phyloP scores from a whole-genome alignment of 1,139 yeast genomes.

The Arxiozyma heterogenica region DNA sequence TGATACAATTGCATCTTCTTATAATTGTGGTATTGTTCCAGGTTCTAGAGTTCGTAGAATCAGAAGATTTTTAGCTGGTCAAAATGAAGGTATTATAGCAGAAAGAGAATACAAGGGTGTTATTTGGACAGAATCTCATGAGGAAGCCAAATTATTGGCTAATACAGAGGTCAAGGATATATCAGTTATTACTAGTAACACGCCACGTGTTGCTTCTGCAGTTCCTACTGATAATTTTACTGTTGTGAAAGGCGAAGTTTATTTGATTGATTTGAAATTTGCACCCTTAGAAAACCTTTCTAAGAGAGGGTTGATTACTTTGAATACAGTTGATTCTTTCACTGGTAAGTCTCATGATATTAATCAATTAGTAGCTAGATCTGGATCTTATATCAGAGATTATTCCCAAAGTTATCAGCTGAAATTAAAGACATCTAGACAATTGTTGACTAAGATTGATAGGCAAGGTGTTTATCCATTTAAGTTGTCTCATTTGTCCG shows the following conservation, averaged over 20 bases:
- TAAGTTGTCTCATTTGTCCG: constrained; percentile 61
- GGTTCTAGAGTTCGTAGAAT: constrained; percentile 87
- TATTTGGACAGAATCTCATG: constrained; percentile 80
- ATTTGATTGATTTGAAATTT: constrained; percentile 74
- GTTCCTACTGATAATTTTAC: constrained; percentile 70
- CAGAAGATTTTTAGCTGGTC: constrained; percentile 91
- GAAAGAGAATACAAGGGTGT: constrained; percentile 91
- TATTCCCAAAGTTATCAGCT: constrained; percentile 70
- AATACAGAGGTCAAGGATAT: constrained; percentile 37
- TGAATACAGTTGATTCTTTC: constrained; percentile 55
- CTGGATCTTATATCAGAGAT: constrained; percentile 78
- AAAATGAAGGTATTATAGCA: constrained; percentile 81
- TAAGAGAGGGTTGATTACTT: constrained; percentile 57
- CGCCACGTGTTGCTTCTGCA: constrained; percentile 36
- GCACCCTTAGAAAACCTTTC: constrained; percentile 50
- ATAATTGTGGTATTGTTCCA: constrained; percentile 78
- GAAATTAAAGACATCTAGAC: constrained; percentile 67
- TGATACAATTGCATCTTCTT: constrained; percentile 70
- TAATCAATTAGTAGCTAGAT: constrained; percentile 47
- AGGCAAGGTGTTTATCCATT: constrained; percentile 85
- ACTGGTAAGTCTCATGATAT: constrained; percentile 51
- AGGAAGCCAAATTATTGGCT: constrained; percentile 51
- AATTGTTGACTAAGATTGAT: constrained; percentile 61
- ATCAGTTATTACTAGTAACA: constrained; percentile 32
- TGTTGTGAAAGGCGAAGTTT: constrained; percentile 76